Base-by-base conservation (phyloP, 2,329 filamentous ascomycete species). In the Fragosphaeria purpurea region DNA sequence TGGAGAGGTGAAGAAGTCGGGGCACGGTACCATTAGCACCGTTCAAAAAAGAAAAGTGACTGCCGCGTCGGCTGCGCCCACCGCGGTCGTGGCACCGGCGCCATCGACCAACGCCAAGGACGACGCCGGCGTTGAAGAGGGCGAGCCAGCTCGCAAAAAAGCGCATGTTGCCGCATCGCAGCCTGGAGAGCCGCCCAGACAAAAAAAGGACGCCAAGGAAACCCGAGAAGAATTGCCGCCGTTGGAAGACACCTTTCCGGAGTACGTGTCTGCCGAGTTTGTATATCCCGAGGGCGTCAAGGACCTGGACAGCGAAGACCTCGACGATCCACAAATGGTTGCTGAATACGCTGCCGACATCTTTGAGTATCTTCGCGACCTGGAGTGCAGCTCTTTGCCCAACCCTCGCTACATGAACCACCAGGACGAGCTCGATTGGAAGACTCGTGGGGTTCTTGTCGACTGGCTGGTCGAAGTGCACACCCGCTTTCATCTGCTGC, bases 391-490 rank as follows among this genome's bases (percentile, higher is more conserved):
- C 75, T 68, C 82, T 0, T 67, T 90, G 63, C 89, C 91, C 59
- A 96, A 97, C 70, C 84, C 89, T 13, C 74, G 93, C 56, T 98
- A 98, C 74, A 98, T 98, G 83, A 80, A 86, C 47, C 87, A 91
- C 69, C 93, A 98, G 65, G 86, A 87, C 57, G 89, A 96, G 60
- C 76, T 98, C 10, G 91, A 96, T 68, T 98, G 93, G 93, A 95
- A 95, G 78, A 96, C 95, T 72, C 88, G 93, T 60, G 91, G 90
- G 56, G 96, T 98, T 59, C 80, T 98, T 50, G 83, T 97, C 58
- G 93, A 98, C 72, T 98, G 93, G 93, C 78, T 98, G 57, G 90
- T 98, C 56, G 93, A 98, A 68, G 93, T 98, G 44, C 93, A 98
- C 73, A 95, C 88, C 30, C 87, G 91, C 51, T 98, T 97, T 75